Conservation (phyloP, 345 rosid species). For the Acer campestre region DNA sequence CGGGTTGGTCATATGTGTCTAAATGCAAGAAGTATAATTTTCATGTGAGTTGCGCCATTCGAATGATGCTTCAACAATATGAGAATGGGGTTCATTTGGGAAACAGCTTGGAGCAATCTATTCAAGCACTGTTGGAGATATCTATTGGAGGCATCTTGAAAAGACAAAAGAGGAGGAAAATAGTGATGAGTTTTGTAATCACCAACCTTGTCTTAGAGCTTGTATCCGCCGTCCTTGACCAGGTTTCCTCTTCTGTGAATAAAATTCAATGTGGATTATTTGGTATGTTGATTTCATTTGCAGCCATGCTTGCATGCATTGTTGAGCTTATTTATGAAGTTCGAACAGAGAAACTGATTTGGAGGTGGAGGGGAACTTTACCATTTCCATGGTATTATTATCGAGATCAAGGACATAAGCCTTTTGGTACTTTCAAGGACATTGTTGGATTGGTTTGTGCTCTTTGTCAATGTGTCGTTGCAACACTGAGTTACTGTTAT, state of each 20-base stretch:
- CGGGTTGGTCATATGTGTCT: conserved; percentile 23
- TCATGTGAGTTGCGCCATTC: conserved; percentile 10
- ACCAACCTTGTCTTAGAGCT: conserved; percentile 8
- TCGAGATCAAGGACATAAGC: not conserved
- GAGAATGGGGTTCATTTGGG: not conserved
- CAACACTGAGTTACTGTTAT: not conserved
- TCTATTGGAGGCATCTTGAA: too few species aligned
- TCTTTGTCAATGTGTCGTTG: not conserved
- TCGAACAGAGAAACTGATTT: not conserved
- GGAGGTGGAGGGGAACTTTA: not conserved
- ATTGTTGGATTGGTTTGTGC: conserved; percentile 7
- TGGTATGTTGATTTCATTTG: conserved; percentile 11
- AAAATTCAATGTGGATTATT: not conserved
- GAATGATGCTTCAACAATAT: not conserved
- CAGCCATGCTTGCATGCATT: conserved; percentile 4
- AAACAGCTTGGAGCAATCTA: not conserved
- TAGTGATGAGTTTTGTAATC: conserved; percentile 2
- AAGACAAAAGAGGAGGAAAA: too few species aligned
- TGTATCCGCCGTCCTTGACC: conserved; percentile 5
- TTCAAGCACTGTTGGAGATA: not conserved
- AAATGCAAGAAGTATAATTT: not conserved
- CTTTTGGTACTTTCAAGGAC: conserved; percentile 1
- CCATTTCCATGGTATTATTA: conserved; percentile 5
- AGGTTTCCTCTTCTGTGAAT: not conserved
- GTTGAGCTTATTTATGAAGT: conserved; percentile 8